Evolutionary conservation across 164 flowering plant species (phyloP).

Genomic region (Buxus sempervirens): DNA sequence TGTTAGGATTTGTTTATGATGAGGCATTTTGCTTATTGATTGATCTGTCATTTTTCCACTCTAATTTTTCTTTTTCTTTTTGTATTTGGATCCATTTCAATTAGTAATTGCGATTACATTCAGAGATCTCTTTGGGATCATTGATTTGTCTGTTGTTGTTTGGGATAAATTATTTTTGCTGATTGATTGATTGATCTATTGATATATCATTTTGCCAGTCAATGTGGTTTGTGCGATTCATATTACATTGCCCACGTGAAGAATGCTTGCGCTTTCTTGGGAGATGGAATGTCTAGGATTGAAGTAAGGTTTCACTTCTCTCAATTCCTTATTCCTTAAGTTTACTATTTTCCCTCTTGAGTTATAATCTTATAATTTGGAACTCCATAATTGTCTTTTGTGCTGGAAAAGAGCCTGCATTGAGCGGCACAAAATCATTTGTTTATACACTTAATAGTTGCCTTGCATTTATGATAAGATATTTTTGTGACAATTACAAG

Average conservation of each 20-base stretch:
- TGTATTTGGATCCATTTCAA: not conserved
- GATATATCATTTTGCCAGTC: constrained; percentile 36
- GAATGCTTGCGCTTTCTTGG: constrained; percentile 93
- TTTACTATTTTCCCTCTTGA: not conserved
- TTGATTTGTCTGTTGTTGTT: too few relatives aligned
- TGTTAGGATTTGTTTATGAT: too few relatives aligned
- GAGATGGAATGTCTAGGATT: constrained; percentile 96
- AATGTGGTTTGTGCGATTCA: constrained; percentile 87
- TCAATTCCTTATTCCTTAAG: not conserved
- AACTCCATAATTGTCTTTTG: not conserved
- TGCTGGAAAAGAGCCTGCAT: not conserved
- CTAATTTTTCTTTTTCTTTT: too few relatives aligned
- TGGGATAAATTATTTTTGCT: too few relatives aligned
- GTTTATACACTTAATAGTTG: not conserved
- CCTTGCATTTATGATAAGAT: not conserved
- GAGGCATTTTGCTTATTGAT: too few relatives aligned
- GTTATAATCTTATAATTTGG: not conserved
- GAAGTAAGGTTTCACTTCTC: constrained; percentile 49
- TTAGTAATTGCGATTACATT: too few relatives aligned
- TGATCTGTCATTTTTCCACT: too few relatives aligned
- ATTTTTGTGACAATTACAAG: too few relatives aligned
- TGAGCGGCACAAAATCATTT: not conserved
- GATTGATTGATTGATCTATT: too few relatives aligned
- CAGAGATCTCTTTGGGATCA: too few relatives aligned
- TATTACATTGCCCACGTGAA: constrained; percentile 97